Conservation (phyloP, 371 early-diverging fungal species). For the Mortierella polycephala region DNA sequence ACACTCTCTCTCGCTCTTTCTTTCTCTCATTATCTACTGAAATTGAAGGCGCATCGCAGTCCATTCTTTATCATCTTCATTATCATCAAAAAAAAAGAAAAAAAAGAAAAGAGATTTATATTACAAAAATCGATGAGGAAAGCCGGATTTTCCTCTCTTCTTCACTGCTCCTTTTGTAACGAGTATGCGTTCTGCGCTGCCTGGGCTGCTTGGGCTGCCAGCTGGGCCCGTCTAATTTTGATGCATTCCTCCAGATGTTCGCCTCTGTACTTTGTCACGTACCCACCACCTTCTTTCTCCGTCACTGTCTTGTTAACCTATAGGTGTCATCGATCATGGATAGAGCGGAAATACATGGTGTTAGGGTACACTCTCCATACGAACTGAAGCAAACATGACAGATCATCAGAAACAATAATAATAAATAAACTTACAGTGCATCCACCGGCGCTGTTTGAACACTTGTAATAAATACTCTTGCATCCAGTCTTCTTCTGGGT, state of each 20-base stretch:
- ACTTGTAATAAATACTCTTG: constrained; percentile 71
- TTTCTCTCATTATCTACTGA: background rate
- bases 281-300: constrained; percentile 70
- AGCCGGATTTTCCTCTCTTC: constrained; percentile 2
- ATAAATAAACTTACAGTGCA: constrained; percentile 37
- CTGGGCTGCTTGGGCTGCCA: constrained; percentile 30
- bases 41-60: no score
- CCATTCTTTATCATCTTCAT: no score
- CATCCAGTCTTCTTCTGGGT: constrained; percentile 71
- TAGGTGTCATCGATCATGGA: background rate
- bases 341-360: background rate
- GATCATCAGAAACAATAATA: background rate
- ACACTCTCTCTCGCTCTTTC: background rate
- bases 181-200: constrained; percentile 18
- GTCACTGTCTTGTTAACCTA: constrained; percentile 77
- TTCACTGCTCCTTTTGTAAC: constrained; percentile 15
- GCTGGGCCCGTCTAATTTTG: constrained; percentile 33
- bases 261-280: constrained; percentile 72
- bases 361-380: background rate
- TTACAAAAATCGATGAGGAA: background rate
- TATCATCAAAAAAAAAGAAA: background rate
- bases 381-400: background rate
- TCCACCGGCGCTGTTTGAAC: constrained; percentile 53
- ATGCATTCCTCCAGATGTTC: constrained; percentile 68
- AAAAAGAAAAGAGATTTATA: background rate